A percentile compares a stretch with the other conserved stretches of the same genome.
phyloP scores from a whole-genome alignment of 2,329 filamentous ascomycete genomes.

The Fonsecaea pedrosoi region DNA sequence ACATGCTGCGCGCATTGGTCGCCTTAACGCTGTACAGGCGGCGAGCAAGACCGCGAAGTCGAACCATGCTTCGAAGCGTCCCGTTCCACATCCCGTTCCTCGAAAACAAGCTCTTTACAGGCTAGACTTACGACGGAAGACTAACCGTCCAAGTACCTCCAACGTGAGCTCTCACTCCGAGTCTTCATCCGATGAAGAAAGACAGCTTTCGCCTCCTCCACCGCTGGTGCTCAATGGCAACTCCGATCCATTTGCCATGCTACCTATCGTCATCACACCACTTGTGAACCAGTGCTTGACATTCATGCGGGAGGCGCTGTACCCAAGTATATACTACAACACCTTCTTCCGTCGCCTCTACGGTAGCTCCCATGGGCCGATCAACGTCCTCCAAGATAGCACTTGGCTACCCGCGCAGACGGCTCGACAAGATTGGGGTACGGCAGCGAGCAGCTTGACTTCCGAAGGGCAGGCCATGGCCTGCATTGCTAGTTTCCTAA shows the following conservation, averaged over 20 bases:
- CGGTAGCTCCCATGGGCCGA: slow-evolving; percentile 1
- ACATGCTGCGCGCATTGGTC: slow-evolving; percentile 11
- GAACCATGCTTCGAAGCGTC: neutral
- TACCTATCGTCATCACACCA: slow-evolving; percentile 5
- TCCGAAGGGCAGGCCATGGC: slow-evolving; percentile 6
- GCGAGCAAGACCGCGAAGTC: neutral
- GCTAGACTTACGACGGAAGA: neutral
- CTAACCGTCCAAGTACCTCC: neutral
- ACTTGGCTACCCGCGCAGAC: slow-evolving; percentile 15
- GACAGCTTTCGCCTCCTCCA: neutral
- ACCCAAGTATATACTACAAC: slow-evolving; percentile 10
- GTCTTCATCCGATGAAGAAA: neutral
- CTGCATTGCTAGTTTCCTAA: slow-evolving; percentile 13
- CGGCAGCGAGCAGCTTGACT: slow-evolving; percentile 1
- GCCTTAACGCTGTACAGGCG: neutral
- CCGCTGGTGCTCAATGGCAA: slow-evolving; percentile 16
- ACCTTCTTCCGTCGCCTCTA: slow-evolving; percentile 11
- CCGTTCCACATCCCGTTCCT: neutral
- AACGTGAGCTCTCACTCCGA: neutral
- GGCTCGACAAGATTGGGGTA: slow-evolving; percentile 4
- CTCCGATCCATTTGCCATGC: slow-evolving; percentile 11
- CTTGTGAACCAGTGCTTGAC: slow-evolving; percentile 8
- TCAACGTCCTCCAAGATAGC: slow-evolving; percentile 7
- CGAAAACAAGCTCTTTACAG: slow-evolving; percentile 6
- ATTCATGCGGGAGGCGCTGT: slow-evolving; percentile 11